These are phyloP conservation scores for Chlorella sp. DNA, from an alignment of 139 green algal genomes.

Conservation along the genomic window DNA sequence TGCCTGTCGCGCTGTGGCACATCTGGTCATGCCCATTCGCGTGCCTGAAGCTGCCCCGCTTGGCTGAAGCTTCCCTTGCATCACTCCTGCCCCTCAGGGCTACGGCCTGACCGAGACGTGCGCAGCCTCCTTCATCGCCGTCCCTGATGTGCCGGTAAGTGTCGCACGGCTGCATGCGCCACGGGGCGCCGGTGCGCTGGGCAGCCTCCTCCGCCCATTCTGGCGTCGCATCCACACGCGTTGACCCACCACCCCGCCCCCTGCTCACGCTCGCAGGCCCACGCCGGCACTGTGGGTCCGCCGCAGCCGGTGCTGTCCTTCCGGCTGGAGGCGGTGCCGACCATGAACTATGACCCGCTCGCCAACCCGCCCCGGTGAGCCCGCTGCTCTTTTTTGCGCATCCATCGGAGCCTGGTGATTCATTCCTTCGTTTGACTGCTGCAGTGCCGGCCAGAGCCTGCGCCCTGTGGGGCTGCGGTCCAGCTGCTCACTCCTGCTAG, in stretches of 20 bases:
- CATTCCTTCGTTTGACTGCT: neutral
- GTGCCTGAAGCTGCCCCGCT: no score
- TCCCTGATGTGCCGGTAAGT: conserved; percentile 55
- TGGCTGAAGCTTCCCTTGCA: no score
- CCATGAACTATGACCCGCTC: conserved; percentile 91
- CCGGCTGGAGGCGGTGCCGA: conserved; percentile 88
- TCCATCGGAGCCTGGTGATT: no score
- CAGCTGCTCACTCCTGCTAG: no score
- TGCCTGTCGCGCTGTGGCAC: no score
- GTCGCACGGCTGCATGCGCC: neutral
- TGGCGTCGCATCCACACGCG: no score
- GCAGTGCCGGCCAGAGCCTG: no score
- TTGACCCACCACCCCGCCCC: no score
- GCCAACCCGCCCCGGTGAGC: conserved; percentile 59
- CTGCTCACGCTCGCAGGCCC: no score
- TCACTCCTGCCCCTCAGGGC: conserved; percentile 62
- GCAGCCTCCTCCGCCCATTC: no score
- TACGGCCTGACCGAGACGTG: conserved; percentile 94
- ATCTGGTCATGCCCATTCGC: no score
- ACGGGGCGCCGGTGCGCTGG: no score
- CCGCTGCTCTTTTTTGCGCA: neutral
- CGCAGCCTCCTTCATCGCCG: conserved; percentile 78
- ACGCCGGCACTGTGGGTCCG: conserved; percentile 82
- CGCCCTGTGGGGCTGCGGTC: neutral
- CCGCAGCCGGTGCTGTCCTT: conserved; percentile 76